Base-by-base conservation (phyloP, 1,284 basidiomycete species). In the Puccinia hordei region DNA sequence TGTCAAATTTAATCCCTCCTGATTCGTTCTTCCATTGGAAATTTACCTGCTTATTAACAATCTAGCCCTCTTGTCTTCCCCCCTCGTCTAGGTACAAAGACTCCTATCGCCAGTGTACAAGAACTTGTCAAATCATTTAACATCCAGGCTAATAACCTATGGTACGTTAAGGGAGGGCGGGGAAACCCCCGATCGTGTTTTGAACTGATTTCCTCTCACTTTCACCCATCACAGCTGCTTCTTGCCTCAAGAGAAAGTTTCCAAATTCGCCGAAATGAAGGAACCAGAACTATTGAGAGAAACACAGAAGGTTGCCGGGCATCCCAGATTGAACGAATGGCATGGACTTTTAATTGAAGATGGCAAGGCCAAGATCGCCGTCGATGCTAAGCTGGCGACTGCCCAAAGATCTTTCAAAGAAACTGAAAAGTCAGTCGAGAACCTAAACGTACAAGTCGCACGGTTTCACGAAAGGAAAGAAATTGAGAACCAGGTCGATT, bases 211-310 rank as follows among this genome's bases (percentile, higher is more conserved):
- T 19, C 66, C 61, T 24, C 73, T 65, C 19, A 63, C 59, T 63
- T 17, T 17, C 1, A 24, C 27, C 24, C 33, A 49, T 44, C 53
- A 61, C 82, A 94, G 94, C 84, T 92, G 93, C 0, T 99, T 99
- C 88, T 88, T 99, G 66, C 96, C 97, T 8, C 97, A 99, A 86
- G 97, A 99, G 87, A 93, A 93, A 84, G 97, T 99, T 2, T 91
- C 93, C 10, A 92, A 94, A 84, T 99, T 99, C 84, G 94, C 97
- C 4, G 90, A 90, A 76, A 97, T 99, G 94, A 89, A 88, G 3
- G 91, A 94, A 0, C 89, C 91, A 79, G 89, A 92, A 78, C 89
- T 98, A 0, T 88, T 99, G 27, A 88, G 89, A 61, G 94, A 98
- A 86, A 99, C 97, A 0, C 92, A 99, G 87, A 74, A 75, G n/a